Evolutionary conservation across 805 yeast genomes (phyloP).

Genomic region (Alloascoidea africana): DNA sequence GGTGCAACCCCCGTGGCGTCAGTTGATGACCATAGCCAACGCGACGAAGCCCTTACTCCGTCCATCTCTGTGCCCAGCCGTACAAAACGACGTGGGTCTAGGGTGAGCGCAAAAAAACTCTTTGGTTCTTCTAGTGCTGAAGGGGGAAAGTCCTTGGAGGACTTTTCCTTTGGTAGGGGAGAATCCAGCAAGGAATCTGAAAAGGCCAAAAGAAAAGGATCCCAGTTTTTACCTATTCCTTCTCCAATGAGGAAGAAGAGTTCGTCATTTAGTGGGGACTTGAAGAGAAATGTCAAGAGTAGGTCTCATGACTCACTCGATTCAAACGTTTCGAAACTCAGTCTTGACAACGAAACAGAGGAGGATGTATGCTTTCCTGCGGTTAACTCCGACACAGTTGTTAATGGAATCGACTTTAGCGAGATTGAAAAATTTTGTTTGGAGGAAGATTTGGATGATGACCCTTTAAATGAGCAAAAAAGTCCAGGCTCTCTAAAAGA

Average conservation of each 20-base stretch:
- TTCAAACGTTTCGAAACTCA: constrained; percentile 39
- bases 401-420: constrained; percentile 75
- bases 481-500: constrained; percentile 4
- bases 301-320: no score
- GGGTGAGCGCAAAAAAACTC: constrained; percentile 8
- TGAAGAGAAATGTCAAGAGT: no score
- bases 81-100: no score
- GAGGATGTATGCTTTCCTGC: constrained; percentile 97
- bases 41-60: no score
- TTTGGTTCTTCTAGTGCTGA: constrained; percentile 3
- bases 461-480: constrained; percentile 3
- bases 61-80: no score
- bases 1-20: no score
- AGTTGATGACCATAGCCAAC: no score
- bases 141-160: constrained; percentile 3
- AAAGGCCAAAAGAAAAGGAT: constrained; percentile 7
- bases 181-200: not conserved
- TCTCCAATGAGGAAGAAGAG: constrained; percentile 10
- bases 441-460: constrained; percentile 2
- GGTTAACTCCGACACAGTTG: constrained; percentile 45
- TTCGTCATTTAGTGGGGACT: constrained; percentile 22
- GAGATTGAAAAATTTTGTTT: constrained; percentile 71
- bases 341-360: constrained; percentile 60
- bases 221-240: constrained; percentile 11
- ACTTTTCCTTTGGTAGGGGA: constrained; percentile 2